Evolutionary conservation across 1,139 yeast species (phyloP), one percentile per base, ranked within the genome.

Genomic region (Saccharomyces hybrid): DNA sequence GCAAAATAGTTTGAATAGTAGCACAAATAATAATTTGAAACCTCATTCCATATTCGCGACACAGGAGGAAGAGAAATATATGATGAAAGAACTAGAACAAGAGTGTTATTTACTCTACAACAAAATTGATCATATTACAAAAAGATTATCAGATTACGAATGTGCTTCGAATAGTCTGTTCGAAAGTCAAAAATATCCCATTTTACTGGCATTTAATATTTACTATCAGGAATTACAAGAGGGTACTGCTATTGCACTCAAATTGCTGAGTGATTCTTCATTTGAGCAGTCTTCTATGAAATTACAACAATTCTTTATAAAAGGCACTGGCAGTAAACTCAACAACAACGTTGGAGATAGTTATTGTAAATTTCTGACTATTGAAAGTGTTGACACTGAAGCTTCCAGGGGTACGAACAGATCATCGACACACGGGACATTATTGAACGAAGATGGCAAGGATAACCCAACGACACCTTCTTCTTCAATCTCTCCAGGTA

Each of bases 111-210:
- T 65, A 2, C 47, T 68, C 14, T 58, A 58, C 25, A 57, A 64
- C 38, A 66, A 64, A 50, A 56, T 61, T 5, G 60, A 61, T 28
- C 59, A 62, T 38, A 56, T 68, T 20, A 55, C 61, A 9, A 59
- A 60, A 9, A 53, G 59, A 8, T 54, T 68, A 31, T 57, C 64
- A 16, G 65, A 62, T 51, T 65, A 61, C 52, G 71, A 67, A 52
- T 58, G 57, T 48, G 66, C 68, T 2, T 55, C 59, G 20, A 63
- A 59, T 28, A 55, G 54, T 25, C 52, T 59, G 4, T 52, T 59
- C 9, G 57, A 57, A 14, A 20, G 23, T 20, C 23, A 20, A 11
- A 57, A 56, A 48, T 62, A 59, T 51, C 57, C 61, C 20, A 7
- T 32, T 6, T 41, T 3, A 7, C 41, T 48, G 7, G 8, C 49